Evolutionary conservation across 1,139 yeast genomes (phyloP).

Genomic region (Suhomyces ambrosiae): DNA sequence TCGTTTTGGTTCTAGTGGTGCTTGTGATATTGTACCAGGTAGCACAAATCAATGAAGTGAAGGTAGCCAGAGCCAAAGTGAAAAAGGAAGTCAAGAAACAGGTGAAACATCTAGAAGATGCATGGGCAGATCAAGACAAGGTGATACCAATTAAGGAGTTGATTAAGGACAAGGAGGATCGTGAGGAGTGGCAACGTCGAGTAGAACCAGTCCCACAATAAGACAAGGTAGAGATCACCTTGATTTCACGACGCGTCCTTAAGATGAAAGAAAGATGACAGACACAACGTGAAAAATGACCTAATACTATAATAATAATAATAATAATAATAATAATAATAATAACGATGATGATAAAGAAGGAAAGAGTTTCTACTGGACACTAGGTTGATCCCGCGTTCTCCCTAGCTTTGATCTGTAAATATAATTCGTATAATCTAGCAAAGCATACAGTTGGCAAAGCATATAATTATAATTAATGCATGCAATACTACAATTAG

Average conservation of each 20-base stretch:
- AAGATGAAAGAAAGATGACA: too few relatives aligned
- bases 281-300: too few relatives aligned
- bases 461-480: too few relatives aligned
- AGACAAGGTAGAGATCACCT: background rate
- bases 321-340: too few relatives aligned
- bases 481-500: too few relatives aligned
- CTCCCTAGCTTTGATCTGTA: too few relatives aligned
- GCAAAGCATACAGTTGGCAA: too few relatives aligned
- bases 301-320: too few relatives aligned
- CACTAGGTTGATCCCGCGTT: too few relatives aligned
- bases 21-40: constrained; percentile 1
- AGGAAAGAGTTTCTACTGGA: too few relatives aligned
- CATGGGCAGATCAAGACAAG: constrained; percentile 6
- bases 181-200: constrained; percentile 1
- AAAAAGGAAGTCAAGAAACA: background rate
- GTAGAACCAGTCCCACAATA: constrained; percentile 4
- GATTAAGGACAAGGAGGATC: constrained; percentile 4
- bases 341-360: too few relatives aligned
- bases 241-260: background rate
- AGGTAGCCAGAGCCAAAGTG: constrained; percentile 7
- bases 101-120: background rate
- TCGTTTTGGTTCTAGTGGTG: constrained; percentile 2
- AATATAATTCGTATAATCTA: too few relatives aligned
- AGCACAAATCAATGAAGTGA: constrained; percentile 4
- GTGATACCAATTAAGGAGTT: constrained; percentile 2